A percentile compares a stretch with the other conserved stretches of the same genome.
Evolutionary conservation across 495 filamentous ascomycete genomes (phyloP).

Genomic region (Penicillium macrosclerotiorum): DNA sequence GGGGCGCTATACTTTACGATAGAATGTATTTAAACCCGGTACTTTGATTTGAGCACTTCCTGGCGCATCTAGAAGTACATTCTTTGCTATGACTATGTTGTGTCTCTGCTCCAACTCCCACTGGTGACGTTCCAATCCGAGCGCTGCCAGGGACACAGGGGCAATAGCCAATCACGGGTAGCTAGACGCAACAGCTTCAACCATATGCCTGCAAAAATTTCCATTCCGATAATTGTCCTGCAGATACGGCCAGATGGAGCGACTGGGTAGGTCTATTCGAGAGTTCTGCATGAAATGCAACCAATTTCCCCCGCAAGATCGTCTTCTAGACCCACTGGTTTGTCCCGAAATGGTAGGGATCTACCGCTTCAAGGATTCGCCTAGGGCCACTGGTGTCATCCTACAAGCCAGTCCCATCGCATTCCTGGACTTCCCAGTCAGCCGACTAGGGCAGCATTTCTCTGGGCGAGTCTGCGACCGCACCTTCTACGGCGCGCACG

Average conservation of each 20-base stretch:
- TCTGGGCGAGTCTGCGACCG: not conserved
- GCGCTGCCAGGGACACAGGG: conserved; percentile 2
- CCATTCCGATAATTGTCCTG: not conserved
- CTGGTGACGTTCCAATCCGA: too few relatives aligned
- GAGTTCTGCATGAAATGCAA: too few relatives aligned
- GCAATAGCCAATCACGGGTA: not conserved
- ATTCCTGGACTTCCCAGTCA: conserved; percentile 8
- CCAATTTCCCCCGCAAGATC: not conserved
- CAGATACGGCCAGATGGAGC: not conserved
- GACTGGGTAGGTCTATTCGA: too few relatives aligned
- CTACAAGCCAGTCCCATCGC: not conserved
- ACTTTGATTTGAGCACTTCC: too few relatives aligned
- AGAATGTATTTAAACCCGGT: too few relatives aligned
- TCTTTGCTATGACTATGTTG: too few relatives aligned
- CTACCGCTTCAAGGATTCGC: conserved; percentile 4
- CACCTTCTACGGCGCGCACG: not conserved
- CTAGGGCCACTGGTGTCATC: conserved; percentile 1
- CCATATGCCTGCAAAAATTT: not conserved
- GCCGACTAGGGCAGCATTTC: not conserved
- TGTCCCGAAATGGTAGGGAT: conserved; percentile 5
- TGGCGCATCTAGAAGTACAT: too few relatives aligned
- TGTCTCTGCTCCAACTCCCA: not conserved
- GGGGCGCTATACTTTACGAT: too few relatives aligned
- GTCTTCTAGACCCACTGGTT: not conserved
- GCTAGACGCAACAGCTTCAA: not conserved